Evolutionary conservation across 108 stramenopile species (phyloP).

Genomic region (Conticribra guillardii): DNA sequence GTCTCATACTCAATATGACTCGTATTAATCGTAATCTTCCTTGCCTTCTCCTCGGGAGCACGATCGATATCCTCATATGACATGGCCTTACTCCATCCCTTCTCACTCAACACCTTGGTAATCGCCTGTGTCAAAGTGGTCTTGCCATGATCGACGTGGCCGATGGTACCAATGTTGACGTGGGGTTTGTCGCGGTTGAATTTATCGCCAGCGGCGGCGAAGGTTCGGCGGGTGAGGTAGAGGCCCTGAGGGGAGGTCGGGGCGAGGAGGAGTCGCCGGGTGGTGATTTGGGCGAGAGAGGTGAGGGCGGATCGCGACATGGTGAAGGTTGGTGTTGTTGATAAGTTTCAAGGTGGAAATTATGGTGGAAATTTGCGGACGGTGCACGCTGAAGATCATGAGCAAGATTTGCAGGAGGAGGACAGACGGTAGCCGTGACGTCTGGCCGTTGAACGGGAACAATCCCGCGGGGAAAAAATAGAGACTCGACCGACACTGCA

Average conservation of each 20-base stretch:
- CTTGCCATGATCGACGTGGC: conserved; percentile 99
- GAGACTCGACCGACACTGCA: too few relatives aligned
- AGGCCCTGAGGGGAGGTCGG: conserved; percentile 15
- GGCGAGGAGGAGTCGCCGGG: conserved; percentile 14
- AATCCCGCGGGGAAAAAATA: too few relatives aligned
- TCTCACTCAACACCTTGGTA: conserved; percentile 95
- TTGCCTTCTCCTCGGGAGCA: conserved; percentile 97
- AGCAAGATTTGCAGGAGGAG: too few relatives aligned
- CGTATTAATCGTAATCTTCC: conserved; percentile 96
- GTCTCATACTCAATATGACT: conserved; percentile 99
- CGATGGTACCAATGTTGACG: conserved; percentile 99
- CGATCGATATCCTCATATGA: conserved; percentile 97
- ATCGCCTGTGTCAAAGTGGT: conserved; percentile 99
- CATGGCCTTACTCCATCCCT: conserved; percentile 86
- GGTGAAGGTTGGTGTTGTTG: not conserved
- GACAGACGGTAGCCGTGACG: too few relatives aligned
- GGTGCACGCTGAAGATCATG: too few relatives aligned
- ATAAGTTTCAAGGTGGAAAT: too few relatives aligned
- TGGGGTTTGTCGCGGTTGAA: conserved; percentile 95
- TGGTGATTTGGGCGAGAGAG: conserved; percentile 11
- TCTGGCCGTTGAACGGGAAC: too few relatives aligned
- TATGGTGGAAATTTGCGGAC: too few relatives aligned
- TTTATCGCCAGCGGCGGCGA: conserved; percentile 57
- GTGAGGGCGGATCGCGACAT: conserved; percentile 21
- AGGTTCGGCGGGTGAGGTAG: conserved; percentile 31